Evolutionary conservation across 2,329 filamentous ascomycete genomes (phyloP).

Genomic region (Lasiodiplodia hormozganensis): DNA sequence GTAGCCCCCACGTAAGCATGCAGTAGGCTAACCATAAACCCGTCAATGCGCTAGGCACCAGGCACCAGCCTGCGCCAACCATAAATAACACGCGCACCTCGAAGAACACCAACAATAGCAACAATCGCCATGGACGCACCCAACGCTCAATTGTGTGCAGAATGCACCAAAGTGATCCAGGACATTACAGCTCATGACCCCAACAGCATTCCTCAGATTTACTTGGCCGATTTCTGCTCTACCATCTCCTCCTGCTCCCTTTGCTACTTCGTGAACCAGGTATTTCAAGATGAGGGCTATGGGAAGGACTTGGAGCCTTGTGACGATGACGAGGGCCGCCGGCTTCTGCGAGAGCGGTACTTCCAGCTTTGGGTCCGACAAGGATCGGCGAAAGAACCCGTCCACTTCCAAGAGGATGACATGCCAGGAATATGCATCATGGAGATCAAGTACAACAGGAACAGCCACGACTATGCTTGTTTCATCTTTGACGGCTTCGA

Average conservation of each 20-base stretch:
- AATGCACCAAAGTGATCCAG: conserved; percentile 3
- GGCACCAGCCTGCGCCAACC: background rate
- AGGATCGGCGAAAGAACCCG: background rate
- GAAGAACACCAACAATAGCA: background rate
- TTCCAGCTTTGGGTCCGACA: background rate
- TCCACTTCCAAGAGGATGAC: background rate
- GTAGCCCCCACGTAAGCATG: too few relatives aligned
- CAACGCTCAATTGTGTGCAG: background rate
- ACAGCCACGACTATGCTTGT: background rate
- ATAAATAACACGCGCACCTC: background rate
- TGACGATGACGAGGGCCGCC: background rate
- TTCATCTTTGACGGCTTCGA: background rate
- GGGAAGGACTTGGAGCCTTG: conserved; percentile 4
- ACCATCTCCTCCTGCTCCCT: conserved; percentile 9
- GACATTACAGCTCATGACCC: background rate
- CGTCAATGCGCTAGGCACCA: conserved; percentile 6
- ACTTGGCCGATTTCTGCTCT: background rate
- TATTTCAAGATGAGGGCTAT: background rate
- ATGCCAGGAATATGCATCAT: background rate
- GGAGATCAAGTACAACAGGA: conserved; percentile 7
- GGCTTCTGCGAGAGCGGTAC: background rate
- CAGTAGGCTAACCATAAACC: too few relatives aligned
- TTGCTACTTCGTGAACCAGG: conserved; percentile 1
- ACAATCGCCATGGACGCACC: background rate
- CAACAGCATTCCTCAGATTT: background rate